These are phyloP conservation scores for Penicillium sp. DNA, from an alignment of 2,329 filamentous ascomycete genomes.

Conservation along the genomic window DNA sequence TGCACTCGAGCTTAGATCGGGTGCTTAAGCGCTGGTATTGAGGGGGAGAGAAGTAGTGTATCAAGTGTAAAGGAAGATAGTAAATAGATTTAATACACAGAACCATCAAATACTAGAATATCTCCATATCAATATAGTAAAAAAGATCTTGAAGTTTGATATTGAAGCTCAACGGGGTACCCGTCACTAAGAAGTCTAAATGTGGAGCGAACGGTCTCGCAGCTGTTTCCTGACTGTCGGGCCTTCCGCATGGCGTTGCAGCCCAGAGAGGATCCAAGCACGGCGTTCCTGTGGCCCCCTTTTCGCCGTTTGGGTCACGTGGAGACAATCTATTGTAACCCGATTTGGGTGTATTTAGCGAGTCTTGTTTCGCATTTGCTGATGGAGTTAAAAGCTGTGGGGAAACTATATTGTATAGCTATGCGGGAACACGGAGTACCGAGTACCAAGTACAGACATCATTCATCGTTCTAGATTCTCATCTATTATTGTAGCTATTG, in stretches of 20 bases:
- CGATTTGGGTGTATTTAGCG: not conserved
- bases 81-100: not conserved
- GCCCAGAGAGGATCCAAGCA: slow-evolving; percentile 26
- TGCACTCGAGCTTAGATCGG: slow-evolving; percentile 19
- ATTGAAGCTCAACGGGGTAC: not conserved
- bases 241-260: slow-evolving; percentile 27
- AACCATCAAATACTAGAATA: not conserved
- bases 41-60: not conserved
- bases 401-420: not conserved
- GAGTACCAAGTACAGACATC: not conserved
- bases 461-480: not conserved
- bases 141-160: not conserved
- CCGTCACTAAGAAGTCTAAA: slow-evolving; percentile 5
- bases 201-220: slow-evolving; percentile 40
- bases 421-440: not conserved
- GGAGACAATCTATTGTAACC: not conserved
- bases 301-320: slow-evolving; percentile 18
- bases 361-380: not conserved
- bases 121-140: not conserved
- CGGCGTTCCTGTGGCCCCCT: slow-evolving; percentile 3
- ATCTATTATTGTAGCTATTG: not conserved
- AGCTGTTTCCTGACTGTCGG: slow-evolving; percentile 40
- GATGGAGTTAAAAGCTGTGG: not conserved
- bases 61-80: not conserved
- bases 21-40: slow-evolving; percentile 11